Percentiles rank a stretch among this genome's conserved stretches.
Conservation (phyloP, 176 grass and related monocot genomes). For the Ampelocalamus luodianensis region DNA sequence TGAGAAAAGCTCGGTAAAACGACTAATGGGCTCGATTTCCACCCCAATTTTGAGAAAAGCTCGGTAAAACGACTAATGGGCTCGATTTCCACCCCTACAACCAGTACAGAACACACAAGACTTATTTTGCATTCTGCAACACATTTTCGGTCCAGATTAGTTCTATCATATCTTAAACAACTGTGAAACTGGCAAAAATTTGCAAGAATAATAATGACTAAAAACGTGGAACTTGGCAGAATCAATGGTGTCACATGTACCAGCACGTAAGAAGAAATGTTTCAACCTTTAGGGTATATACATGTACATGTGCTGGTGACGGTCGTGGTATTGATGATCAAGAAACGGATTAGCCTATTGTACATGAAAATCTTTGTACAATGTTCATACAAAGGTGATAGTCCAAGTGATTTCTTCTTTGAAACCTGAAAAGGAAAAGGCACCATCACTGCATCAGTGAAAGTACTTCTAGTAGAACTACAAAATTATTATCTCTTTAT, state of each 20-base stretch:
- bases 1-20: no score
- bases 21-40: no score
- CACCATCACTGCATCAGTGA: conserved; percentile 15
- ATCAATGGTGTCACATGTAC: conserved; percentile 23
- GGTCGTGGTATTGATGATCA: conserved; percentile 15
- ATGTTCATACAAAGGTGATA: conserved; percentile 34
- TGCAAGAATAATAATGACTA: neutral
- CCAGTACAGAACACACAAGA: conserved; percentile 14
- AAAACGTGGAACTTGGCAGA: neutral
- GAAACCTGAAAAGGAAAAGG: conserved; percentile 40
- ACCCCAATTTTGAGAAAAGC: no score
- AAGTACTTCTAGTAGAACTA: neutral
- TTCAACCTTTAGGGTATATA: conserved; percentile 30
- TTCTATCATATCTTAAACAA: conserved; percentile 31
- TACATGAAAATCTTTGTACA: conserved; percentile 58
- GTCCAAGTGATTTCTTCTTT: conserved; percentile 51
- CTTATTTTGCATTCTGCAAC: conserved; percentile 49
- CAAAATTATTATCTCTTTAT: neutral
- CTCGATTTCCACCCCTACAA: no score
- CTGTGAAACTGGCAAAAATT: conserved; percentile 13
- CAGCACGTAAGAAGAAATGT: conserved; percentile 28
- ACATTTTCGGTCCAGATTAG: neutral
- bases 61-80: no score
- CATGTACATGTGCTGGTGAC: conserved; percentile 44
- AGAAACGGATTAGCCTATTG: conserved; percentile 54